Base-by-base conservation (phyloP, 768 basidiomycete species). In the Cyclocybe cylindracea region DNA sequence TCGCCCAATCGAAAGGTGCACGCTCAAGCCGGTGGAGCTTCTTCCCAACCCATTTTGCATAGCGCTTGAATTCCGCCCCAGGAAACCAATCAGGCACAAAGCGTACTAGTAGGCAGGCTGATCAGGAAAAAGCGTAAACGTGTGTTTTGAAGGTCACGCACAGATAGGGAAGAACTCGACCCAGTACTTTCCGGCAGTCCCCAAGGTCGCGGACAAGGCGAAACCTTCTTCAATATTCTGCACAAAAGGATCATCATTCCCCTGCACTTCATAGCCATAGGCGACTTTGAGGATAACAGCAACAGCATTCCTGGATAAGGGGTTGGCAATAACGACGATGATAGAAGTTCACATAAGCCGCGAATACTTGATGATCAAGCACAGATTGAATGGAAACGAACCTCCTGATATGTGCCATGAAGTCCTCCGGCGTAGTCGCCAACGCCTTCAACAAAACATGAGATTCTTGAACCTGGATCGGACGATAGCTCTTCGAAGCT, bases 1-100 rank as follows among this genome's bases (percentile, higher is more conserved):
- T 66, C 1, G 69, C 67, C 70, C 70, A 73, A 2, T 57, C 45
- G 53, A 66, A 64, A 2, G 74, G 71, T 5, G 61, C 50, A 0
- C 46, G 19, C 11, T 66, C 66, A 3, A 70, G 56, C 1, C 38
- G 48, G 19, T 54, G 53, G 29, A 72, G 38, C 5, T 57, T 44
- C 11, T 51, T 33, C 11, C 56, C 60, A 18, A 50, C 61, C 13
- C 53, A 45, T 10, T 47, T 47, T 0, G 67, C 71, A 7, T 50
- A 24, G 11, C 61, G 61, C 55, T 78, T 76, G 65, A 76, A 79
- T 1, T 57, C 63, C 36, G 70, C 72, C 4, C 75, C 71, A 16
- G 78, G 75, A 46, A 79, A 67, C 76, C 77, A 77, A 0, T 60
- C 58, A 0, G 77, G 77, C 1, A 78, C 16, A 54, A 65, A 70